phyloP scores from a whole-genome alignment of 2,329 filamentous ascomycete genomes.

The Colletotrichum caudatum region DNA sequence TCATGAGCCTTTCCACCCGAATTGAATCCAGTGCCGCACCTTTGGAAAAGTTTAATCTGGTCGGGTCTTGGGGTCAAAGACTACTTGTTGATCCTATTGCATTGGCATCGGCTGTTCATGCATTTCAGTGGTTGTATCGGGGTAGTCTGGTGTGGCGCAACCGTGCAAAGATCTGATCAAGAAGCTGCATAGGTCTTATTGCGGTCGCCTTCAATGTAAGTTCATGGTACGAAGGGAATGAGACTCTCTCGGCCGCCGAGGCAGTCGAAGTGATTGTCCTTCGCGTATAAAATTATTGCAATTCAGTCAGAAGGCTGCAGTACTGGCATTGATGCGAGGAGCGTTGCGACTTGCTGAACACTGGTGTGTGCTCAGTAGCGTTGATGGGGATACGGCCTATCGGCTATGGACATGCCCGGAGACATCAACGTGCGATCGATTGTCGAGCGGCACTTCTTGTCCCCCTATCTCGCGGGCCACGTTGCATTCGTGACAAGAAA shows the following conservation, averaged over 20 bases:
- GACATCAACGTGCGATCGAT: too few relatives aligned
- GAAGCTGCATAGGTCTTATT: background rate
- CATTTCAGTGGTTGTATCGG: background rate
- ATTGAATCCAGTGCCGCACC: constrained; percentile 3
- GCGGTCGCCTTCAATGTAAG: fast-evolving
- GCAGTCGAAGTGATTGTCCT: background rate
- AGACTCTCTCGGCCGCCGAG: too few relatives aligned
- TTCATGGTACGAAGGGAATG: too few relatives aligned
- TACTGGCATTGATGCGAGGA: background rate
- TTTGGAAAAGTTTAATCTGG: constrained; percentile 15
- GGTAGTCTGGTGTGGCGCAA: too few relatives aligned
- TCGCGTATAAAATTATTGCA: too few relatives aligned
- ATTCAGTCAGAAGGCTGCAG: background rate
- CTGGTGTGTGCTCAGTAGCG: background rate
- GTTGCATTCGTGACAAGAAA: background rate
- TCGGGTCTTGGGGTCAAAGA: background rate
- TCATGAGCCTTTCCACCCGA: background rate
- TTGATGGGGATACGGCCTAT: background rate
- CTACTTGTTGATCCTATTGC: background rate
- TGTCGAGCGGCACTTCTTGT: background rate
- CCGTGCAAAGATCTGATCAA: too few relatives aligned
- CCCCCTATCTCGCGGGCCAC: background rate
- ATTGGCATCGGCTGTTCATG: background rate
- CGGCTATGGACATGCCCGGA: background rate
- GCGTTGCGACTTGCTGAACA: background rate